phyloP scores from a whole-genome alignment of 192 early-diverging fungal genomes.

The Backusella morwellensis region DNA sequence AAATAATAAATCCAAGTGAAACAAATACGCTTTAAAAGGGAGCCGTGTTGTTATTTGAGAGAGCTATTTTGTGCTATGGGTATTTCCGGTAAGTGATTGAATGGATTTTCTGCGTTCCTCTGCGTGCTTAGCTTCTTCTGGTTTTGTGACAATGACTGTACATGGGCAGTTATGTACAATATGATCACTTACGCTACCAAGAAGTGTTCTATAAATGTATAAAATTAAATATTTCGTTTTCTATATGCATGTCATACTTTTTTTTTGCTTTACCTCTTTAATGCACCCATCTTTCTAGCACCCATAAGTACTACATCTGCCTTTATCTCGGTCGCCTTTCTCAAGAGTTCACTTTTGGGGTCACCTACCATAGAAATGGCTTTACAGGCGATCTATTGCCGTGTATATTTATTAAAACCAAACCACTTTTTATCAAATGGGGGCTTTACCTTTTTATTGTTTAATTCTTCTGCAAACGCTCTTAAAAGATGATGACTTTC shows the following conservation, averaged over 20 bases:
- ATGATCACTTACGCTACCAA: conserved; percentile 50
- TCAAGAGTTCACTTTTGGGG: conserved; percentile 57
- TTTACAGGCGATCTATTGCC: conserved; percentile 39
- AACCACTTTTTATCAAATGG: background rate
- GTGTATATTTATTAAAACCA: background rate
- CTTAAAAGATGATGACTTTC: conserved; percentile 28
- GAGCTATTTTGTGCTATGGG: background rate
- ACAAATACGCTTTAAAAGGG: background rate
- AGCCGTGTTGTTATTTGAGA: background rate
- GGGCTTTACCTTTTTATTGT: conserved; percentile 16
- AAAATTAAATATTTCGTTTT: background rate
- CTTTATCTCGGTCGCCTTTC: conserved; percentile 54
- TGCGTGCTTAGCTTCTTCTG: background rate
- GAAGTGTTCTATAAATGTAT: conserved; percentile 39
- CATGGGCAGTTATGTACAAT: conserved; percentile 44
- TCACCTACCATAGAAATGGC: conserved; percentile 64
- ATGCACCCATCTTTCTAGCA: conserved; percentile 52
- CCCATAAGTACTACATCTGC: conserved; percentile 63
- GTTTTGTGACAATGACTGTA: conserved; percentile 39
- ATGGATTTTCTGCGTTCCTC: background rate
- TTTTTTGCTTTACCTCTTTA: conserved; percentile 41
- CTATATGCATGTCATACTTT: background rate
- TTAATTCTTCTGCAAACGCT: conserved; percentile 17
- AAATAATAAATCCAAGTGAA: background rate
- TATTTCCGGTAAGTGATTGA: conserved; percentile 1